A percentile compares a stretch with the other conserved stretches of the same genome.
These are phyloP conservation scores for Scenedesmus sp. DNA, from an alignment of 163 green algal species.

Conservation along the genomic window DNA sequence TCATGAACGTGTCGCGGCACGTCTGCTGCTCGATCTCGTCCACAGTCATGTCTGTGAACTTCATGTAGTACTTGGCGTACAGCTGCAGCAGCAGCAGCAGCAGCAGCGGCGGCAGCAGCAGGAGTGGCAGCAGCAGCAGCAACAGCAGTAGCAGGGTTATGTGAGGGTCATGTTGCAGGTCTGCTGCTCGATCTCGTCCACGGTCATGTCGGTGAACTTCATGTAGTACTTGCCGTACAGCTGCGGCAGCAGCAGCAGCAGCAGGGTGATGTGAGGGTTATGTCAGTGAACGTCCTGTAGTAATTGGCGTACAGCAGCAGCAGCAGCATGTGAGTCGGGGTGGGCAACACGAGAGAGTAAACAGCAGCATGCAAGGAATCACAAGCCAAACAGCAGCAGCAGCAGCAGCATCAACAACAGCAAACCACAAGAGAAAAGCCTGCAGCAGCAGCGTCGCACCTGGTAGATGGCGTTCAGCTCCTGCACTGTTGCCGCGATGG, in stretches of 20 bases:
- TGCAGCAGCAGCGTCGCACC: slow-evolving; percentile 42
- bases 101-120: neutral
- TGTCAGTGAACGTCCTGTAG: too few species aligned
- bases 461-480: slow-evolving; percentile 82
- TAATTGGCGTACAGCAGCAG: too few species aligned
- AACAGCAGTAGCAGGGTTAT: neutral
- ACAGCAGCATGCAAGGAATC: neutral
- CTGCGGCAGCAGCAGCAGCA: slow-evolving; percentile 31
- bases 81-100: slow-evolving; percentile 50
- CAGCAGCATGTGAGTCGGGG: too few species aligned
- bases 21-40: slow-evolving; percentile 73
- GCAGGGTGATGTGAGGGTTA: neutral
- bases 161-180: slow-evolving; percentile 50
- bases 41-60: slow-evolving; percentile 69
- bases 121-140: neutral
- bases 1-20: slow-evolving; percentile 80
- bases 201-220: slow-evolving; percentile 72
- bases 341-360: neutral
- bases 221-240: slow-evolving; percentile 73
- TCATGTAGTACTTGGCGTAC: slow-evolving; percentile 72
- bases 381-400: too few species aligned
- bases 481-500: slow-evolving; percentile 70
- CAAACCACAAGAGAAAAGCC: too few species aligned
- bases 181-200: slow-evolving; percentile 69
- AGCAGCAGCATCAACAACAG: too few species aligned